These are phyloP conservation scores for Massariosphaeria phaeospora DNA, from an alignment of 495 filamentous ascomycete genomes.

Conservation along the genomic window DNA sequence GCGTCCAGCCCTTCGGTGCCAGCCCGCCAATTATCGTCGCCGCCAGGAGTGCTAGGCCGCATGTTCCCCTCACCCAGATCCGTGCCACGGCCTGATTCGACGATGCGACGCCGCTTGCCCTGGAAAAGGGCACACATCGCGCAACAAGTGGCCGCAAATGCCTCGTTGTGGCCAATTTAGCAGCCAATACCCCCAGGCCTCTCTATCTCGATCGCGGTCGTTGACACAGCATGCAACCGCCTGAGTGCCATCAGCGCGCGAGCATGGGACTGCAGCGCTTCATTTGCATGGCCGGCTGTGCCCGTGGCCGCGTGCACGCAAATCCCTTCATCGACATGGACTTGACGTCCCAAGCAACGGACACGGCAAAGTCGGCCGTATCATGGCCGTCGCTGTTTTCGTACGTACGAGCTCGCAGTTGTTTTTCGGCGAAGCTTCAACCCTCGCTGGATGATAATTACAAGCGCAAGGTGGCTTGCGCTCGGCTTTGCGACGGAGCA, in stretches of 20 bases:
- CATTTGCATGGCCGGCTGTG: conserved; percentile 7
- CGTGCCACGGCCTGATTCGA: conserved; percentile 2
- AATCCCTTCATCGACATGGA: too few relatives aligned
- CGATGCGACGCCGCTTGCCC: conserved; percentile 2
- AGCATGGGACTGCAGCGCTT: conserved; percentile 5
- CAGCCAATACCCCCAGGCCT: background rate
- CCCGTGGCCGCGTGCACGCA: background rate
- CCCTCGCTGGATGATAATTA: background rate
- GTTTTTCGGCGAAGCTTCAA: background rate
- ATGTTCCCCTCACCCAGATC: conserved; percentile 11
- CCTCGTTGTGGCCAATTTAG: conserved; percentile 11
- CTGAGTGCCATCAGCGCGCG: conserved; percentile 9
- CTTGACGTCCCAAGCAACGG: too few relatives aligned
- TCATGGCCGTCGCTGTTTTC: too few relatives aligned
- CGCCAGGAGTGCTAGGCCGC: background rate
- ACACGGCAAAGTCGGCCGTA: too few relatives aligned
- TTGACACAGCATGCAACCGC: conserved; percentile 1
- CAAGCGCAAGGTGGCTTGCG: background rate
- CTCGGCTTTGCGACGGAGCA: background rate
- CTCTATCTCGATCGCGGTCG: background rate
- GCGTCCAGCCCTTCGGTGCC: background rate
- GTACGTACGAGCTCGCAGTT: too few relatives aligned
- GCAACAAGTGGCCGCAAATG: background rate
- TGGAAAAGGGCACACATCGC: background rate
- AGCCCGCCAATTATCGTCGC: conserved; percentile 2